These are phyloP conservation scores for Hordeum marinum DNA, from an alignment of 176 grass and related monocot species.

Conservation along the genomic window DNA sequence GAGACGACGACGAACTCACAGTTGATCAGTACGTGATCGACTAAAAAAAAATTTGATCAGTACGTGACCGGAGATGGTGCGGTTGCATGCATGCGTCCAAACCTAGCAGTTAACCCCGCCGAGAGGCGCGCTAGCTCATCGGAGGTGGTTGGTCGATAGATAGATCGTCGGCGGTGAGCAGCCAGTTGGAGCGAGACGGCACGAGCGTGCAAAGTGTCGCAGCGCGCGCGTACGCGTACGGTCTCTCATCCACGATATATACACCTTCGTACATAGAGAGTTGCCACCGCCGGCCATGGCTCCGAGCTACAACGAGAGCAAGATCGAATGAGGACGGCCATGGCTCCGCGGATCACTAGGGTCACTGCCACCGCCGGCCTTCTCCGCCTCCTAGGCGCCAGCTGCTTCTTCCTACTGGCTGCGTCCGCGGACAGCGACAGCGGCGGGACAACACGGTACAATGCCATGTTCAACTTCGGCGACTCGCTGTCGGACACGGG, in stretches of 20 bases:
- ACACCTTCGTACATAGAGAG: not conserved
- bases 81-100: not conserved
- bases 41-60: no score
- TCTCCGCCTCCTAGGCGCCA: not conserved
- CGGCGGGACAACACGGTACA: not conserved
- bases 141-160: not conserved
- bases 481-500: slow-evolving; percentile 46
- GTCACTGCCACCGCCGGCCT: not conserved
- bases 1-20: not conserved
- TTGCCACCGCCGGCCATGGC: not conserved
- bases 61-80: not conserved
- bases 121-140: not conserved
- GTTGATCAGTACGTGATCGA: not conserved
- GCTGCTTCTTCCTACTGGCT: not conserved
- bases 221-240: not conserved
- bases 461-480: slow-evolving; percentile 47
- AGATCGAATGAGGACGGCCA: not conserved
- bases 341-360: not conserved
- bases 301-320: not conserved
- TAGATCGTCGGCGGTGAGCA: no score
- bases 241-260: not conserved
- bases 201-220: no score
- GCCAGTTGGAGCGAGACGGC: no score
- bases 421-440: not conserved
- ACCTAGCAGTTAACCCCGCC: not conserved